Evolutionary conservation across 495 filamentous ascomycete genomes (phyloP).

Genomic region (Neurospora intermedia): DNA sequence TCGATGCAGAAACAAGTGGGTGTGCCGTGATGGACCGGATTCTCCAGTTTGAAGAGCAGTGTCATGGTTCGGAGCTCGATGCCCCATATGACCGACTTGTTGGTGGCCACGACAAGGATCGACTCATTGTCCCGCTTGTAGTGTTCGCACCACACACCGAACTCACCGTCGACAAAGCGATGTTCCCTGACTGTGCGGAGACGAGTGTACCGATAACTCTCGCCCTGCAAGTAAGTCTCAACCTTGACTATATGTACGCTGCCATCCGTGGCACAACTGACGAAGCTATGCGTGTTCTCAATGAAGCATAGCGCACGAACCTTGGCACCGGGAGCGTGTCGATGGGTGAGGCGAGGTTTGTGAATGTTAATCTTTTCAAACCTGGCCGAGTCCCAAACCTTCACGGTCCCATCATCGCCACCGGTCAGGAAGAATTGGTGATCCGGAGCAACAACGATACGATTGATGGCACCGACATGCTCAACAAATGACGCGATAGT

Average conservation of each 20-base stretch:
- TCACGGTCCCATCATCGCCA: slow-evolving; percentile 85
- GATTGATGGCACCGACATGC: slow-evolving; percentile 71
- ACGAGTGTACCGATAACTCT: slow-evolving; percentile 63
- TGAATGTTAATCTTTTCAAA: slow-evolving; percentile 84
- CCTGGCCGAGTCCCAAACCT: slow-evolving; percentile 85
- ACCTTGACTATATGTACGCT: slow-evolving; percentile 83
- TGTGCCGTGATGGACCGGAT: slow-evolving; percentile 87
- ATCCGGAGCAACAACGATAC: slow-evolving; percentile 75
- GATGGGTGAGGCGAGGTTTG: slow-evolving; percentile 78
- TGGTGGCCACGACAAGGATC: slow-evolving; percentile 76
- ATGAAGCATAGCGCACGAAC: slow-evolving; percentile 80
- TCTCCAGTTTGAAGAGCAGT: slow-evolving; percentile 67
- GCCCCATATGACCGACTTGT: slow-evolving; percentile 68
- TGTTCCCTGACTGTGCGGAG: slow-evolving; percentile 67
- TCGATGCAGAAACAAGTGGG: slow-evolving; percentile 89
- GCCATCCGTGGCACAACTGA: slow-evolving; percentile 83
- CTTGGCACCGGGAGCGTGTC: slow-evolving; percentile 54
- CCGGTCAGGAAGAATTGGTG: slow-evolving; percentile 92
- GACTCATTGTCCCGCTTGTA: slow-evolving; percentile 74
- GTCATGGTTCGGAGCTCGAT: slow-evolving; percentile 85
- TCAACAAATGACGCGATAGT: slow-evolving; percentile 83
- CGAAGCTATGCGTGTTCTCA: slow-evolving; percentile 86
- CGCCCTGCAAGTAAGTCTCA: slow-evolving; percentile 52
- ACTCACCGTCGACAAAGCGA: slow-evolving; percentile 62
- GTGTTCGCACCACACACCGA: slow-evolving; percentile 86